Conservation (phyloP, 257 asterid genomes). For the Mentha longifolia region DNA sequence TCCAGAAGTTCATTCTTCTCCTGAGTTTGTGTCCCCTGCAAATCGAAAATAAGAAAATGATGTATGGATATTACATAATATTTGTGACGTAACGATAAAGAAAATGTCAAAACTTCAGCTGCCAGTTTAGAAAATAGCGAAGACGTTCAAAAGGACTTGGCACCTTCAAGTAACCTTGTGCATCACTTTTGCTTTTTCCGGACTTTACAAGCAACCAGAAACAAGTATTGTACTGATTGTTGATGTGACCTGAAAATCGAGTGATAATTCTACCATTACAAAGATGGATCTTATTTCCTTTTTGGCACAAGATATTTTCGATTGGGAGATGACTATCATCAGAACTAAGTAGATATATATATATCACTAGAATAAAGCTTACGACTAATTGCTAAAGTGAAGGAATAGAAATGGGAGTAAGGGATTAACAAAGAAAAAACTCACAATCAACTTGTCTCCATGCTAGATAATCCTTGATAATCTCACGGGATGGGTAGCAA, state of each 20-base stretch:
- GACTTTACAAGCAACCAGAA: conserved; percentile 96
- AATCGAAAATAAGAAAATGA: conserved; percentile 24
- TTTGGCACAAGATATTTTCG: background rate
- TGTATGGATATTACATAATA: background rate
- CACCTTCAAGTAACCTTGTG: conserved; percentile 76
- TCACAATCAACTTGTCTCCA: conserved; percentile 98
- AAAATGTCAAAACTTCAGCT: too few species aligned
- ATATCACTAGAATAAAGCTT: background rate
- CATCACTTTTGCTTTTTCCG: conserved; percentile 74
- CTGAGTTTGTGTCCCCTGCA: conserved; percentile 82
- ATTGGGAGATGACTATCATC: background rate
- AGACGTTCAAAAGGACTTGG: conserved; percentile 6
- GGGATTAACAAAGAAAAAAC: conserved; percentile 31
- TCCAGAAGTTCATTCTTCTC: conserved; percentile 73
- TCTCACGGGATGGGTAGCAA: conserved; percentile 76
- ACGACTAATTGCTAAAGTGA: conserved; percentile 2
- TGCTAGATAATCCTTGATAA: conserved; percentile 75
- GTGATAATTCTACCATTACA: conserved; percentile 2
- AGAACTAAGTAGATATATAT: background rate
- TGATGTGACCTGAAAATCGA: conserved; percentile 77
- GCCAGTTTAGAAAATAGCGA: too few species aligned
- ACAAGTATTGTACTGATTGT: conserved; percentile 91
- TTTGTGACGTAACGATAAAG: too few species aligned
- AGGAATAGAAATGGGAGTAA: conserved; percentile 1
- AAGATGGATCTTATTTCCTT: background rate